These are phyloP conservation scores for Flueggea neowawraea DNA, from an alignment of 441 rosid species.

Conservation along the genomic window DNA sequence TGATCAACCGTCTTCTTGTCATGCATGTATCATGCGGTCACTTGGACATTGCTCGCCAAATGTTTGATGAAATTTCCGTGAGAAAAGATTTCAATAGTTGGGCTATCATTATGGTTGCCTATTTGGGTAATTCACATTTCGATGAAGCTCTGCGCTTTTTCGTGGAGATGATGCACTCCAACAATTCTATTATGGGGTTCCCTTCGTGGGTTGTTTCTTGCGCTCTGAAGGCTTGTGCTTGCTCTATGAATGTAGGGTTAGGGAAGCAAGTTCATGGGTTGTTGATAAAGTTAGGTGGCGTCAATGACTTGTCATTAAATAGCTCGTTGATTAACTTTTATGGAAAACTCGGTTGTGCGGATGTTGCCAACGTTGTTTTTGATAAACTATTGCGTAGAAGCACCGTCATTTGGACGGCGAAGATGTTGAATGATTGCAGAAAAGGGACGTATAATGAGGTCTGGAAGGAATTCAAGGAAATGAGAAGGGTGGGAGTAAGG, in stretches of 20 bases:
- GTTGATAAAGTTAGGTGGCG: constrained; percentile 47
- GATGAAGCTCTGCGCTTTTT: constrained; percentile 40
- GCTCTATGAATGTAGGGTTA: constrained; percentile 36
- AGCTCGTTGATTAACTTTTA: constrained; percentile 53
- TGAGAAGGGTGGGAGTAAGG: constrained; percentile 41
- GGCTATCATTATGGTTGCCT: constrained; percentile 48
- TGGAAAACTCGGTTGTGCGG: constrained; percentile 37
- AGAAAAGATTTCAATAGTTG: constrained; percentile 47
- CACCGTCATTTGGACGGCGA: constrained; percentile 47
- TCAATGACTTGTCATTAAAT: constrained; percentile 24
- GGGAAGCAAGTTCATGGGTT: constrained; percentile 66
- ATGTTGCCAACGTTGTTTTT: constrained; percentile 38
- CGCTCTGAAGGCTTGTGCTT: constrained; percentile 49
- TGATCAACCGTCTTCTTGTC: constrained; percentile 41
- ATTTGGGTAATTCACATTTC: constrained; percentile 30
- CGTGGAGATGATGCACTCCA: constrained; percentile 28
- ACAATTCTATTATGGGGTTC: constrained; percentile 14
- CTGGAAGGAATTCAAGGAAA: constrained; percentile 38
- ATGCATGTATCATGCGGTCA: constrained; percentile 49
- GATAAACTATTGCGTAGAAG: constrained; percentile 25
- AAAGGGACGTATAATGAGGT: constrained; percentile 39
- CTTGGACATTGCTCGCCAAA: constrained; percentile 33
- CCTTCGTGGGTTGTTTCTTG: constrained; percentile 42
- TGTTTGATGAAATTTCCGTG: constrained; percentile 66
- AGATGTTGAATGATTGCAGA: constrained; percentile 50